Evolutionary conservation across 108 stramenopile genomes (phyloP).

Genomic region (Pseudonitzschia pungens): DNA sequence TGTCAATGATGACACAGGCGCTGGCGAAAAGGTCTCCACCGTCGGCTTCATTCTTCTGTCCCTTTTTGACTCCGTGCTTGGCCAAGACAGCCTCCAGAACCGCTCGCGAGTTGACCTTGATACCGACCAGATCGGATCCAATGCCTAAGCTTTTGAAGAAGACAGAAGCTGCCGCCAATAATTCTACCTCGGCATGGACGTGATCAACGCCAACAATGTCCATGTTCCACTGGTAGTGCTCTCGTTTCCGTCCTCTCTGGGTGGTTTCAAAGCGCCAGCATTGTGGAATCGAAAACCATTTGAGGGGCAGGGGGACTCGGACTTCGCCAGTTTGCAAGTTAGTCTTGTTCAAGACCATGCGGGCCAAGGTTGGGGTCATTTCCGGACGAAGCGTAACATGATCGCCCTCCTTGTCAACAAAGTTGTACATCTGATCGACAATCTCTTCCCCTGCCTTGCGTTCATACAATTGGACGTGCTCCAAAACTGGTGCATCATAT

Average conservation of each 20-base stretch:
- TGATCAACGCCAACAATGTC: slow-evolving; percentile 89
- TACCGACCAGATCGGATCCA: slow-evolving; percentile 87
- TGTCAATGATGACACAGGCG: slow-evolving; percentile 96
- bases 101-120: slow-evolving; percentile 92
- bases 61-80: slow-evolving; percentile 82
- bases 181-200: slow-evolving; percentile 92
- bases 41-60: slow-evolving; percentile 19
- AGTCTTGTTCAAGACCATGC: slow-evolving; percentile 94
- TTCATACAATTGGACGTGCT: slow-evolving; percentile 86
- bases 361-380: slow-evolving; percentile 96
- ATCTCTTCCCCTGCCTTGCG: slow-evolving; percentile 98
- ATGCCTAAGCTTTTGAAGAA: slow-evolving; percentile 90
- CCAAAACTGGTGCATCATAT: slow-evolving; percentile 96
- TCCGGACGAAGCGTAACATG: slow-evolving; percentile 88
- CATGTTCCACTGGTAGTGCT: slow-evolving; percentile 99
- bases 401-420: slow-evolving; percentile 89
- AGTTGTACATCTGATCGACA: slow-evolving; percentile 94
- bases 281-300: slow-evolving; percentile 95
- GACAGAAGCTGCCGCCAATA: slow-evolving; percentile 83
- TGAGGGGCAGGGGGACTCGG: slow-evolving; percentile 85
- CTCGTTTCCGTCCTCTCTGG: slow-evolving; percentile 92
- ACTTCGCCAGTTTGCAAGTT: slow-evolving; percentile 61
- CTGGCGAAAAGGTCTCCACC: slow-evolving; percentile 88
- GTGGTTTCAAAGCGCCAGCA: slow-evolving; percentile 97
- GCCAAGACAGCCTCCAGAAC: slow-evolving; percentile 87